A percentile compares a stretch with the other conserved stretches of the same genome.
Conservation (phyloP, 352 stramenopile genomes). For the Pseudoperonospora humuli region DNA sequence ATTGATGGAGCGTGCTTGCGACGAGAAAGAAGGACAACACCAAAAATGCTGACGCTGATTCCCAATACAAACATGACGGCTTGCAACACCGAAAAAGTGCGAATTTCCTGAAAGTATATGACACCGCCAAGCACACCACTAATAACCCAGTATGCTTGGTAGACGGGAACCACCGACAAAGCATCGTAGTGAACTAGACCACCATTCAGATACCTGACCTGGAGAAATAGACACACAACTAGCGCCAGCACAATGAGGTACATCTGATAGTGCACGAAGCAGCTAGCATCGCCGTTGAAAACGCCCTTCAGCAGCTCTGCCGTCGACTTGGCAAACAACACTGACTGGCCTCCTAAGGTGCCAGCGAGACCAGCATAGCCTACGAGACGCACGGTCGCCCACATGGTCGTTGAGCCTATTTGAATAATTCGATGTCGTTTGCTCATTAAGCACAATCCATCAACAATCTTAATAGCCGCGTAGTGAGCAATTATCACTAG, state of each 20-base stretch:
- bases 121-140: conserved; percentile 80
- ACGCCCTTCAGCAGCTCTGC: conserved; percentile 68
- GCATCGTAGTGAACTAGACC: conserved; percentile 74
- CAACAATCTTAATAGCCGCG: conserved; percentile 55
- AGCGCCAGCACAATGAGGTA: conserved; percentile 65
- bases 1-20: conserved; percentile 39
- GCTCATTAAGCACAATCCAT: conserved; percentile 60
- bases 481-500: conserved; percentile 42
- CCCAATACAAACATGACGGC: conserved; percentile 80
- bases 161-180: conserved; percentile 76
- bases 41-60: conserved; percentile 72
- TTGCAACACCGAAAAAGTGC: conserved; percentile 62
- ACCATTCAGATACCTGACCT: conserved; percentile 79
- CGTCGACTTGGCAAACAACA: conserved; percentile 82
- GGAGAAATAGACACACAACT: conserved; percentile 47
- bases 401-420: conserved; percentile 48
- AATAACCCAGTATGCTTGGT: conserved; percentile 88
- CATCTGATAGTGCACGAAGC: conserved; percentile 49
- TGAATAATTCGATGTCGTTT: conserved; percentile 71
- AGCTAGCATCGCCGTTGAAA: conserved; percentile 50
- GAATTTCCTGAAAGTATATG: conserved; percentile 90
- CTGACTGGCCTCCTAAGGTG: conserved; percentile 74
- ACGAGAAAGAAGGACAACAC: conserved; percentile 75
- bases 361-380: conserved; percentile 68
- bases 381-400: conserved; percentile 61